These are phyloP conservation scores for Gnaphalium uliginosum DNA, from an alignment of 129 eudicot species.

Conservation along the genomic window DNA sequence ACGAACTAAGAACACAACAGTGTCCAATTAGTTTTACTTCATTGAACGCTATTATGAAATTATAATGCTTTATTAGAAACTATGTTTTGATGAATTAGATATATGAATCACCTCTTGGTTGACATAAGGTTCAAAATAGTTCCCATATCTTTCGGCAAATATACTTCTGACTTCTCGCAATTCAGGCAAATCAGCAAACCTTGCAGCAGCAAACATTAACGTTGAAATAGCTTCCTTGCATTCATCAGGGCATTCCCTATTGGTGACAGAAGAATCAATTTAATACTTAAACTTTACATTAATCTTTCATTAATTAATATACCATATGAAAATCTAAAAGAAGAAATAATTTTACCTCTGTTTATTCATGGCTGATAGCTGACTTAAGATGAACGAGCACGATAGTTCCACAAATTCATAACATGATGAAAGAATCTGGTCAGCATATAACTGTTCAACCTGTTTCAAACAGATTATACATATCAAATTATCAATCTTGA, in stretches of 20 bases:
- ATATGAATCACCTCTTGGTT: slow-evolving; percentile 57
- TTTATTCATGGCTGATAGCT: slow-evolving; percentile 61
- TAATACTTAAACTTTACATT: not conserved
- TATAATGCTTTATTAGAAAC: not conserved
- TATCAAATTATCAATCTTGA: slow-evolving; percentile 14
- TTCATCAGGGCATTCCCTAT: slow-evolving; percentile 90
- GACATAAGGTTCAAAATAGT: slow-evolving; percentile 56
- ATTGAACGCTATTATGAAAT: not conserved
- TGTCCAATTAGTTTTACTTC: slow-evolving; percentile 11
- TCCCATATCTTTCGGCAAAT: slow-evolving; percentile 69
- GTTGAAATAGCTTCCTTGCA: slow-evolving; percentile 73
- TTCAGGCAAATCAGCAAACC: slow-evolving; percentile 93
- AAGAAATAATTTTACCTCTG: slow-evolving; percentile 44
- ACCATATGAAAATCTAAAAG: not conserved
- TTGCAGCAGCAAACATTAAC: slow-evolving; percentile 86
- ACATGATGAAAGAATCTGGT: slow-evolving; percentile 61
- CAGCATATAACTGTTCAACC: slow-evolving; percentile 80
- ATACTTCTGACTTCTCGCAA: slow-evolving; percentile 63
- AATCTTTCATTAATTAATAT: not conserved
- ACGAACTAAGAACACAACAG: slow-evolving; percentile 43
- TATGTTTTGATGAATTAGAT: not conserved
- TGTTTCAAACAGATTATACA: slow-evolving; percentile 35
- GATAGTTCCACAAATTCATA: slow-evolving; percentile 67
- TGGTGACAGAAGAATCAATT: not conserved
- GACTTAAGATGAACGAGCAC: slow-evolving; percentile 41